These are phyloP conservation scores for Aegilops tauschii DNA, from an alignment of 176 grass and related monocot species.

Conservation along the genomic window DNA sequence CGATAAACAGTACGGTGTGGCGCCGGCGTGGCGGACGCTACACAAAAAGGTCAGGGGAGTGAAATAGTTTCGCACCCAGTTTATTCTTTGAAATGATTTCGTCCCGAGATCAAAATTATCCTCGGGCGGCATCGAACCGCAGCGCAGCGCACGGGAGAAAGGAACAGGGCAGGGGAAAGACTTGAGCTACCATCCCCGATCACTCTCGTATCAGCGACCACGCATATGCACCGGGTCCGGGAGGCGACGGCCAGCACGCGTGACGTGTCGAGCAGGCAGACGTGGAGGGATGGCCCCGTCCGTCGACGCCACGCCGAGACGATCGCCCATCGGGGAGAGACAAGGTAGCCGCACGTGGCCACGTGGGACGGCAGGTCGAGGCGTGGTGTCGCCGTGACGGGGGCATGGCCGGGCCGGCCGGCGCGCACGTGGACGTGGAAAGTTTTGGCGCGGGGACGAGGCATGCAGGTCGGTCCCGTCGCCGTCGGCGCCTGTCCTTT, in stretches of 20 bases:
- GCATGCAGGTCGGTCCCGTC: background rate
- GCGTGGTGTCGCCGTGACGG: conserved; percentile 36
- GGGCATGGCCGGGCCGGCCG: conserved; percentile 31
- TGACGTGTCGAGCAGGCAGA: conserved; percentile 31
- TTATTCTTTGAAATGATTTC: too few species aligned
- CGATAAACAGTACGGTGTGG: too few species aligned
- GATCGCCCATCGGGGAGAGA: background rate
- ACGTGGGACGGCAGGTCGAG: conserved; percentile 15
- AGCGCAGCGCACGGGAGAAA: background rate
- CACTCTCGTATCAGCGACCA: background rate
- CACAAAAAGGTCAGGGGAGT: too few species aligned
- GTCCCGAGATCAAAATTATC: too few species aligned
- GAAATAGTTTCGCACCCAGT: too few species aligned
- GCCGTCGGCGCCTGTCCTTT: background rate
- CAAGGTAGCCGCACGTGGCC: conserved; percentile 19
- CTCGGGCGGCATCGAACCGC: background rate
- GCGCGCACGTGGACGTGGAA: conserved; percentile 32
- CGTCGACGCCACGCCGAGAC: too few species aligned
- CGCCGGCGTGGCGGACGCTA: too few species aligned
- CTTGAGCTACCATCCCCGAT: too few species aligned
- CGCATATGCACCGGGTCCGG: background rate
- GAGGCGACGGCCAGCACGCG: background rate
- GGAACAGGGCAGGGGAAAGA: too few species aligned
- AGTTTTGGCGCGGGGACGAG: background rate
- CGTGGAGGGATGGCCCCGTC: background rate